phyloP scores from a whole-genome alignment of 2,329 filamentous ascomycete species.

The Pyrenophora graminea region DNA sequence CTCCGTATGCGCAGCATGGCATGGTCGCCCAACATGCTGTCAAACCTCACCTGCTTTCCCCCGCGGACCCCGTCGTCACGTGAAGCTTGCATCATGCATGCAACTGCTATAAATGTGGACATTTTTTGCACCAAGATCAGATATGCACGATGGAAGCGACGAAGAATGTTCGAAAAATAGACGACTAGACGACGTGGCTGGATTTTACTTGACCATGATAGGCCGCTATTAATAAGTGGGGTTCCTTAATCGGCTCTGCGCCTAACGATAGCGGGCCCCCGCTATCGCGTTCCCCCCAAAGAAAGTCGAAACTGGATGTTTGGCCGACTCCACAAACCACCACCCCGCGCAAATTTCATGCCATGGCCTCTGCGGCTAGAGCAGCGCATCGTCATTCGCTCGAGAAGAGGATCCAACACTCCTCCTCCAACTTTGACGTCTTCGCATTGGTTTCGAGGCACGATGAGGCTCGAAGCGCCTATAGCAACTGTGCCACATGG shows the following conservation, averaged over 20 bases:
- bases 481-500: constrained; percentile 31
- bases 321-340: constrained; percentile 5
- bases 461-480: constrained; percentile 30
- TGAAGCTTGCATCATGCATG: constrained; percentile 4
- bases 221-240: constrained; percentile 20
- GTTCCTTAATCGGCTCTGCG: constrained; percentile 18
- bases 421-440: constrained; percentile 5
- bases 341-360: constrained; percentile 12
- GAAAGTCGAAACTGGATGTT: constrained; percentile 11
- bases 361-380: constrained; percentile 7
- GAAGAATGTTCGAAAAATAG: constrained; percentile 10
- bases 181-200: constrained; percentile 12
- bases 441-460: constrained; percentile 16
- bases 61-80: background rate
- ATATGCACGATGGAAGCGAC: constrained; percentile 12
- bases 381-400: constrained; percentile 9
- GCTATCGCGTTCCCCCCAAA: constrained; percentile 13
- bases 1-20: background rate
- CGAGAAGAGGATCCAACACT: constrained; percentile 11
- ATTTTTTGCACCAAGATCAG: background rate
- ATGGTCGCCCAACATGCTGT: background rate
- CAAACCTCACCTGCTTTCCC: background rate
- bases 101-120: background rate
- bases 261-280: constrained; percentile 22
- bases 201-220: constrained; percentile 11